Evolutionary conservation across 169 alveolate species (phyloP).

Genomic region (Cryptosporidium andersoni): DNA sequence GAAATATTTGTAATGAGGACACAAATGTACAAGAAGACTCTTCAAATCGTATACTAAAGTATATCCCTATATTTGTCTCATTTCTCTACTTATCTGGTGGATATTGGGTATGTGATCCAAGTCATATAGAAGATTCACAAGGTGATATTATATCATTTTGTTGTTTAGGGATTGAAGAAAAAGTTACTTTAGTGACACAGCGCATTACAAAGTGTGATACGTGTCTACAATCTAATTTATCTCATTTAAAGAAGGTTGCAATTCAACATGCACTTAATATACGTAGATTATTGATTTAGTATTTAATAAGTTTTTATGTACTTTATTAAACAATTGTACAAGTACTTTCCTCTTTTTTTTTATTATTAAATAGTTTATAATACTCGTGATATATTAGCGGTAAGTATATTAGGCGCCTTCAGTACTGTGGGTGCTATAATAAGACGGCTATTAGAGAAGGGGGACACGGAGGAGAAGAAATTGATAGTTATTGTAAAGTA

Average conservation of each 20-base stretch:
- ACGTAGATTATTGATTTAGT: too few relatives aligned
- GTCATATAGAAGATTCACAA: constrained; percentile 44
- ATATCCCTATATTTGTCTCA: constrained; percentile 60
- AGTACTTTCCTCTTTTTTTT: too few relatives aligned
- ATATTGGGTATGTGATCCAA: constrained; percentile 68
- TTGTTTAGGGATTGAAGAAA: constrained; percentile 22
- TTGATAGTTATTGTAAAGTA: constrained; percentile 2
- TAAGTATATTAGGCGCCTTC: too few relatives aligned
- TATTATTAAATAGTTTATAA: too few relatives aligned
- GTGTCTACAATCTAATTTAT: constrained; percentile 5
- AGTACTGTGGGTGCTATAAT: too few relatives aligned
- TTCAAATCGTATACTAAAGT: constrained; percentile 13
- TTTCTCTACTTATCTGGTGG: constrained; percentile 30
- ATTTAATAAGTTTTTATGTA: too few relatives aligned
- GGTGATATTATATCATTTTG: constrained; percentile 40
- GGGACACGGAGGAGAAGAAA: constrained; percentile 18
- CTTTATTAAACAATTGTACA: too few relatives aligned
- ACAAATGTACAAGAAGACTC: background rate
- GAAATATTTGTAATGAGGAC: background rate
- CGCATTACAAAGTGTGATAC: constrained; percentile 28
- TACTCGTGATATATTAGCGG: too few relatives aligned
- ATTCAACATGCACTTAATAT: constrained; percentile 37
- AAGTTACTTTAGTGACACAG: constrained; percentile 26
- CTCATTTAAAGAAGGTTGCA: constrained; percentile 14
- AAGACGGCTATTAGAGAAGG: constrained; percentile 10